Evolutionary conservation across 1,139 yeast genomes (phyloP), one percentile per base, ranked within the genome.

Genomic region (Kodamaea plutei): DNA sequence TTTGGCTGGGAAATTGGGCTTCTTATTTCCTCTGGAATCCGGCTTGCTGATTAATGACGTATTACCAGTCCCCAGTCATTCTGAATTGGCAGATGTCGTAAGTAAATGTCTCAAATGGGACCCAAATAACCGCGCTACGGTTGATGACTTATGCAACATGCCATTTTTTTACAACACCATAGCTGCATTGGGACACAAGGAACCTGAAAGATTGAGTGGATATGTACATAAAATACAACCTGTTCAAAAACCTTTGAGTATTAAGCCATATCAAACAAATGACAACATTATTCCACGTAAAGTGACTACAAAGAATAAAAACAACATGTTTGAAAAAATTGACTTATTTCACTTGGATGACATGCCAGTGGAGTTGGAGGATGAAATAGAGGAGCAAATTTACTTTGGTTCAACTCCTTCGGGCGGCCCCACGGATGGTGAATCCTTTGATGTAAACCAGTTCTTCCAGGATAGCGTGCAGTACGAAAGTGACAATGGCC

Each of bases 31-130:
- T 1, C 57, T 44, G 14, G 54, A 50, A 13, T 43, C 41, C 8
- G 73, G 73, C 1, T 32, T 44, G 2, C 40, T 41, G 2, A 45
- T 62, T 6, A 38, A 44, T 8, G 54, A 59, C 10, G 38, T 68
- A 4, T 35, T 64, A 17, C 57, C 58, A 2, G 36, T 45, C 18
- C 41, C 54, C 1, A 40, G 35, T 6, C 48, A 55, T 18, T 16
- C 24, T 2, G 59, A 58, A 6, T 59, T 79, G 27, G 60, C 65
- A 28, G 70, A 71, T 12, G 74, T 79, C 3, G 64, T 79, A n/a
- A 64, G 66, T 44, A 55, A 60, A 0, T 81, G 88, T 47, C 60
- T 81, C 18, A 55, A 65, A 8, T 81, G 91, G 91, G 74, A 80
- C 49, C 88, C 89, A 2, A 54, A 57, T 17, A 48, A 56, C 5